phyloP scores from a whole-genome alignment of 345 rosid genomes.

The Capsella bursapastoris region DNA sequence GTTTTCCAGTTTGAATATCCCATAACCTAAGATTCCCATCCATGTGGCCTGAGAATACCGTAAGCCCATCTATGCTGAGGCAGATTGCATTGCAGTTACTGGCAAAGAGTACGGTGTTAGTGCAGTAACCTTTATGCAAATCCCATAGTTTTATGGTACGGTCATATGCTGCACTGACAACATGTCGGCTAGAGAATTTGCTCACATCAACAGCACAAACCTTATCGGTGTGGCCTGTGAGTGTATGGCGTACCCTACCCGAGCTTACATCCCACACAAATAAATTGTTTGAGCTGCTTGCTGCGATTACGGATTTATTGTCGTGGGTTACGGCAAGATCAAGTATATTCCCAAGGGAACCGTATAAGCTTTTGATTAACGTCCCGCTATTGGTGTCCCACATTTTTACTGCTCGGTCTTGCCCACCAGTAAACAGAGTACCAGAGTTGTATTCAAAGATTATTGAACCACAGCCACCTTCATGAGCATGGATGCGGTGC shows the following conservation, averaged over 20 bases:
- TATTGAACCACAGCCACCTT: constrained; percentile 91
- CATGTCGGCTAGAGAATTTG: constrained; percentile 84
- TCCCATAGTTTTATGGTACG: constrained; percentile 98
- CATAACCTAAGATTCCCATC: constrained; percentile 95
- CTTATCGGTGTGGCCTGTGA: constrained; percentile 88
- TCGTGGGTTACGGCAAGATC: constrained; percentile 84
- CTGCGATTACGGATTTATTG: constrained; percentile 83
- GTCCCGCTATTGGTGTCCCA: constrained; percentile 89
- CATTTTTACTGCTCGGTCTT: constrained; percentile 79
- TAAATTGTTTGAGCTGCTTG: constrained; percentile 93
- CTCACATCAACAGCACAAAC: constrained; percentile 95
- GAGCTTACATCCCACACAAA: constrained; percentile 89
- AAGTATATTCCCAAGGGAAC: constrained; percentile 91
- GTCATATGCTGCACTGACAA: constrained; percentile 91
- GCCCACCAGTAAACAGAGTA: constrained; percentile 85
- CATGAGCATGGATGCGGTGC: constrained; percentile 82
- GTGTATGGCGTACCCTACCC: constrained; percentile 80
- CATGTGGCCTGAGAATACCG: constrained; percentile 92
- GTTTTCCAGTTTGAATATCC: constrained; percentile 89
- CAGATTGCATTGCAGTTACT: constrained; percentile 91
- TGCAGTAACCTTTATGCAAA: constrained; percentile 94
- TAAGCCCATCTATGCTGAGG: constrained; percentile 85
- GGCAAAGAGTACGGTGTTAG: constrained; percentile 79
- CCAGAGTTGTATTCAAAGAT: constrained; percentile 77
- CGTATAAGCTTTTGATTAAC: constrained; percentile 62